These are phyloP conservation scores for Dactylellina leptospora DNA, from an alignment of 2,329 filamentous ascomycete species.

Conservation along the genomic window DNA sequence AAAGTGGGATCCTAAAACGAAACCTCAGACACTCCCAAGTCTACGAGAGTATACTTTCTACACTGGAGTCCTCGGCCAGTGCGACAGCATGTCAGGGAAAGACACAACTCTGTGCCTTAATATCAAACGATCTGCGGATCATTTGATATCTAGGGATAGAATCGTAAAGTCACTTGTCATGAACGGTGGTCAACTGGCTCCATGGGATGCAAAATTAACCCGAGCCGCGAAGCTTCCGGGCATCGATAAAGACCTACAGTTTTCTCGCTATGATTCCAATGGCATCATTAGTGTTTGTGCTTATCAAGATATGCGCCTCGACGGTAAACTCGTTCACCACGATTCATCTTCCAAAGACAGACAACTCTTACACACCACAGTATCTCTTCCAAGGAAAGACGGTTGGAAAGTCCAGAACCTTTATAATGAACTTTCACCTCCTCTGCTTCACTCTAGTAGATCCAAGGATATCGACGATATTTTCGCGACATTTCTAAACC, in stretches of 20 bases:
- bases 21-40: background rate
- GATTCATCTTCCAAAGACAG: background rate
- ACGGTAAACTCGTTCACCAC: background rate
- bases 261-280: background rate
- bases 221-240: background rate
- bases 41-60: background rate
- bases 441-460: background rate
- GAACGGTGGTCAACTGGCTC: background rate
- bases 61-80: background rate
- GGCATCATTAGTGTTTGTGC: background rate
- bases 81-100: background rate
- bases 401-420: background rate
- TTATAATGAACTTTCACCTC: slow-evolving; percentile 1
- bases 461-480: background rate
- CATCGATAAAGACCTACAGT: background rate
- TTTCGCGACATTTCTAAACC: background rate
- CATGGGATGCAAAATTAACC: background rate
- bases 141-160: background rate
- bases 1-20: background rate
- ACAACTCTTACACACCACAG: background rate
- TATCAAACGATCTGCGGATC: background rate
- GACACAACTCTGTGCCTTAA: background rate
- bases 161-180: background rate
- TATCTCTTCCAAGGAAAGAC: background rate
- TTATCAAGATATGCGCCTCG: slow-evolving; percentile 2